Conservation (phyloP, 176 grass and related monocot species). For the Metroxylon sagu region DNA sequence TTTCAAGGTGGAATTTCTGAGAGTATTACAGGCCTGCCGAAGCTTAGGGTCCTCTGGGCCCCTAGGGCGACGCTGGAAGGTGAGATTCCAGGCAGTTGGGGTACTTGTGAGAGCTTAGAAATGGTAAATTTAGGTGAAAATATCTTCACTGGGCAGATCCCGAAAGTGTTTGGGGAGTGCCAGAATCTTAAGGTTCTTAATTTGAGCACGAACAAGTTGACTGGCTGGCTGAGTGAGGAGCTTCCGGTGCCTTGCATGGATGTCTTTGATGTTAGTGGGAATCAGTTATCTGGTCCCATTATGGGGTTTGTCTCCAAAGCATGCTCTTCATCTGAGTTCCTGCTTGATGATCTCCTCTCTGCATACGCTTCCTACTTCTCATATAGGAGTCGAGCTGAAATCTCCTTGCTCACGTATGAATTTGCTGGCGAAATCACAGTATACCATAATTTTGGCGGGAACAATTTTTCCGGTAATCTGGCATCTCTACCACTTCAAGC, state of each 20-base stretch:
- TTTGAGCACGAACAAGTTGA: constrained; percentile 69
- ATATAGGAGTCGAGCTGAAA: constrained; percentile 34
- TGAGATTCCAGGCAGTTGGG: constrained; percentile 59
- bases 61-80: constrained; percentile 76
- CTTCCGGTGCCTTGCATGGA: constrained; percentile 79
- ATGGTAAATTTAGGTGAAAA: constrained; percentile 88
- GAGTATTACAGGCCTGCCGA: constrained; percentile 39
- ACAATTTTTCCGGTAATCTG: constrained; percentile 71
- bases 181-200: constrained; percentile 70
- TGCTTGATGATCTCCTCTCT: constrained; percentile 38
- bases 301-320: constrained; percentile 38
- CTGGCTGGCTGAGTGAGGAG: constrained; percentile 44
- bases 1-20: constrained; percentile 67
- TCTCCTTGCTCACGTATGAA: constrained; percentile 12
- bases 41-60: constrained; percentile 83
- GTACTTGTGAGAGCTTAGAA: constrained; percentile 55
- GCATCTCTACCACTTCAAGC: constrained; percentile 42
- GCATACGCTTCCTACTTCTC: constrained; percentile 52
- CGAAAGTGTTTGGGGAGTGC: constrained; percentile 47
- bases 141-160: constrained; percentile 58
- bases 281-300: constrained; percentile 55
- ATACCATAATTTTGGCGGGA: constrained; percentile 81
- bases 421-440: constrained; percentile 28
- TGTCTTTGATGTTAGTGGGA: constrained; percentile 86
- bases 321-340: constrained; percentile 35